Percentiles rank a stretch among this genome's conserved stretches.
Conservation (phyloP, 768 basidiomycete genomes). For the Xerocomus brunneocitrinus region DNA sequence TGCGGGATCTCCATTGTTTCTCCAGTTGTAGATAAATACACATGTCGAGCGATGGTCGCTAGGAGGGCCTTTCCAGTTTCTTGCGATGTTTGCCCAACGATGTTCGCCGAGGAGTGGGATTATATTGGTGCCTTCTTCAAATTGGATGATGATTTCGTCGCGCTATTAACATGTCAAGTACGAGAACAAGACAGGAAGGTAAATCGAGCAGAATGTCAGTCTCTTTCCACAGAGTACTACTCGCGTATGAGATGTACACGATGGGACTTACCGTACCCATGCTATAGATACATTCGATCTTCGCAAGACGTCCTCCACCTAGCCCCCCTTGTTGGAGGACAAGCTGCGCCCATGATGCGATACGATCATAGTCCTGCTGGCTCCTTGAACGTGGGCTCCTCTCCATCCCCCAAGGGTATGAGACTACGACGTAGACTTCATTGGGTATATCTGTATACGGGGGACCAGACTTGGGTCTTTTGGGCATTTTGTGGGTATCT, state of each 20-base stretch:
- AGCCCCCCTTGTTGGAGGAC: slow-evolving; percentile 21
- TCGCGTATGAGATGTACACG: not conserved
- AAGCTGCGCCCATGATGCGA: slow-evolving; percentile 24
- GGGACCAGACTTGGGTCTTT: slow-evolving; percentile 21
- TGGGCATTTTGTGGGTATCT: slow-evolving; percentile 14
- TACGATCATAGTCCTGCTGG: slow-evolving; percentile 15
- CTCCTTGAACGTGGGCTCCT: not conserved
- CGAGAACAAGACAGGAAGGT: not conserved
- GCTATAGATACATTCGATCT: slow-evolving; percentile 21
- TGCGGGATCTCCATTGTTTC: slow-evolving; percentile 27
- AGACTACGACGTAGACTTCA: slow-evolving; percentile 23
- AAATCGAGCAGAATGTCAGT: slow-evolving; percentile 1
- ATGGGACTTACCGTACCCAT: slow-evolving; percentile 30
- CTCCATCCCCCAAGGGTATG: slow-evolving; percentile 22
- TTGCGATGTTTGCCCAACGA: slow-evolving; percentile 15
- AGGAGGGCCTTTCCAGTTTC: slow-evolving; percentile 6
- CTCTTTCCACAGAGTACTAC: not conserved
- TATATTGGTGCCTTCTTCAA: slow-evolving; percentile 19
- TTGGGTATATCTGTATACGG: slow-evolving; percentile 23
- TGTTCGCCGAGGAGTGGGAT: slow-evolving; percentile 29
- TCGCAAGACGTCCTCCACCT: slow-evolving; percentile 6
- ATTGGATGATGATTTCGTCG: slow-evolving; percentile 28
- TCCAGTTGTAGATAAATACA: slow-evolving; percentile 30
- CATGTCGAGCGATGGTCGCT: slow-evolving; percentile 16
- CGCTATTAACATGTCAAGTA: slow-evolving; percentile 14